Base-by-base conservation (phyloP, 495 filamentous ascomycete species). In the Penicillium pancosmium region DNA sequence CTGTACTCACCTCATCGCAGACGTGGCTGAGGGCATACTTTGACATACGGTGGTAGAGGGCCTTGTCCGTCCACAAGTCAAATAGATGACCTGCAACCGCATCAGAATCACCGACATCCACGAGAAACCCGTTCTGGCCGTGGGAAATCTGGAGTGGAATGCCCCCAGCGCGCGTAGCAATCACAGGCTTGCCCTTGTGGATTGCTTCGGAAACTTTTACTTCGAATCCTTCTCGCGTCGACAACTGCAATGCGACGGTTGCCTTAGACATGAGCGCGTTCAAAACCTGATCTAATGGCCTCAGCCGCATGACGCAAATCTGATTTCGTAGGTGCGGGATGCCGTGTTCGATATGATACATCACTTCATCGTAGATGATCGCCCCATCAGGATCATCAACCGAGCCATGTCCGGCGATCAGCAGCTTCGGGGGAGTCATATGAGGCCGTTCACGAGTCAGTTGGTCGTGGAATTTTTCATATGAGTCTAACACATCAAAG, bases 171-270 rank as follows among this genome's bases (percentile, higher is more conserved):
- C 80, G 79, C 1, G 89, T 91, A 6, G 89, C 90, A 53, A 96
- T 91, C 48, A 93, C 82, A 2, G 91, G 91, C 11, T 88, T 86
- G 21, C 91, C 91, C 62, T 93, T 91, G 70, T 93, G 91, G 8
- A 93, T 79, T 25, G 90, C 91, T 70, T 96, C 91, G 0, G 88
- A 92, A 15, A 96, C 91, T 73, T 95, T 96, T 55, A 94, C 88
- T 69, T 96, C 91, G 64, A 96, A 96, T 3, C 91, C 91, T 69
- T 96, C 91, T 18, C 88, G 84, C 2, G 86, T 92, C 8, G 89
- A 93, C 16, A 96, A 82, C 71, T 96, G 91, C 38, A 93, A 78
- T 1, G 85, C 88, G 19, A 92, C 81, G 55, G 86, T 84, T 2
- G 89, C 86, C 48, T 86, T 86, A 38, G 88, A 86, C 40, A 96